Conservation (phyloP, 176 grass and related monocot species). For the Oryza officinalis region DNA sequence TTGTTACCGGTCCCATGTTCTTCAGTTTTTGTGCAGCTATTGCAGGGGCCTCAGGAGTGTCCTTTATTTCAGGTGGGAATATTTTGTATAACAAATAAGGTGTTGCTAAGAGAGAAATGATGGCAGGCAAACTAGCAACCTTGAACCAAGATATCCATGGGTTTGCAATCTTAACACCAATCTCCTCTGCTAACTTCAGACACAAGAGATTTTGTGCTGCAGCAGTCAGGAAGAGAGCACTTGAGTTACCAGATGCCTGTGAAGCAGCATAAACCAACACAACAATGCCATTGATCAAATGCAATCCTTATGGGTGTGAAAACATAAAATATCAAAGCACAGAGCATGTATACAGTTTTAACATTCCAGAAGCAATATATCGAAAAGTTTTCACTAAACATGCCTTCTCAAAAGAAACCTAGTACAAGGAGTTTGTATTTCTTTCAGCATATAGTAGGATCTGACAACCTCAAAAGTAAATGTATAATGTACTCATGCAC, state of each 20-base stretch:
- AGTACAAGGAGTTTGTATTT: background rate
- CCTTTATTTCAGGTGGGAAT: constrained; percentile 95
- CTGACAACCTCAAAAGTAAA: background rate
- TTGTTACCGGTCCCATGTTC: constrained; percentile 87
- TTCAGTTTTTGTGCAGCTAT: constrained; percentile 78
- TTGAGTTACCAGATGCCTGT: constrained; percentile 81
- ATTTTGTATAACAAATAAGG: constrained; percentile 96
- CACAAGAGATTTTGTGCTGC: constrained; percentile 98
- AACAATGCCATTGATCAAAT: background rate
- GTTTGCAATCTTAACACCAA: constrained; percentile 81
- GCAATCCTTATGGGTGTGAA: constrained; percentile 17
- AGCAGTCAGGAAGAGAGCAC: constrained; percentile 95
- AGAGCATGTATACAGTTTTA: background rate
- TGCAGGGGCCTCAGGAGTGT: constrained; percentile 91
- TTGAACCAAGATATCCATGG: constrained; percentile 94
- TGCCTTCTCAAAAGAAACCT: background rate
- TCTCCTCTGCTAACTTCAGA: constrained; percentile 88
- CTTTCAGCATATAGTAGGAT: background rate
- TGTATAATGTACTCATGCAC: background rate
- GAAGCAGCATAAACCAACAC: constrained; percentile 38
- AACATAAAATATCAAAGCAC: background rate
- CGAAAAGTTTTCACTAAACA: background rate
- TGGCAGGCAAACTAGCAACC: constrained; percentile 82
- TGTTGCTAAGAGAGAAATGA: constrained; percentile 67
- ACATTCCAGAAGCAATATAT: background rate